Evolutionary conservation across 345 rosid genomes (phyloP), one percentile per base, ranked within the genome.

Genomic region (Jatropha curcas): DNA sequence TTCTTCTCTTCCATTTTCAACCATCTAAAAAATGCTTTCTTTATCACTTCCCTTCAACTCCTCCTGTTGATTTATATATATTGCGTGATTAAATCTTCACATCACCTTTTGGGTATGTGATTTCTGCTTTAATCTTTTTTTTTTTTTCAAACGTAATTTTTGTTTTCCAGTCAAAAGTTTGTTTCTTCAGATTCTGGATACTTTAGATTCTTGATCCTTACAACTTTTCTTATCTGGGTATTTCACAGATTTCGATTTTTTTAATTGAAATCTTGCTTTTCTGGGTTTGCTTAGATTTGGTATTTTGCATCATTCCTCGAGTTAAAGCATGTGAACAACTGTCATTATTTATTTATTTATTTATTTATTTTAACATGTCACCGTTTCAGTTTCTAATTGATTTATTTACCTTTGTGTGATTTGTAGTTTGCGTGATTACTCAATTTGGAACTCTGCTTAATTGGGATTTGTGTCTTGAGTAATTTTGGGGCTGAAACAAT

Each of bases 341-440:
- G 82, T 72, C 71, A 62, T 71, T 78, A 2, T 16, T 46, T 48
- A 51, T 68, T 50, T 59, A n/a, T n/a, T n/a, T n/a, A n/a, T n/a
- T n/a, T n/a, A n/a, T n/a, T n/a, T n/a, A n/a, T 73, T 70, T 73
- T 17, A n/a, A 1, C 60, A 22, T 45, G 24, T 52, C 35, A 41
- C 53, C 28, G 17, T 53, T 27, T 48, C 53, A 12, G 8, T 59
- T 70, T 39, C 30, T 20, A 25, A 43, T 43, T 59, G 24, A 70
- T 37, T 31, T 30, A 19, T 19, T 25, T 56, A 52, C 67, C 76
- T 81, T 80, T 83, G 60, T 81, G 85, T 82, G 83, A 84, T 78
- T 69, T 80, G 55, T 74, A 85, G 88, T 85, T 83, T 76, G 83
- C 87, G 77, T 81, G 85, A 50, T 86, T 80, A 67, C 86, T 84